A percentile compares a stretch with the other conserved stretches of the same genome.
Evolutionary conservation across 352 stramenopile genomes (phyloP).

Genomic region (Lagenidium giganteum): DNA sequence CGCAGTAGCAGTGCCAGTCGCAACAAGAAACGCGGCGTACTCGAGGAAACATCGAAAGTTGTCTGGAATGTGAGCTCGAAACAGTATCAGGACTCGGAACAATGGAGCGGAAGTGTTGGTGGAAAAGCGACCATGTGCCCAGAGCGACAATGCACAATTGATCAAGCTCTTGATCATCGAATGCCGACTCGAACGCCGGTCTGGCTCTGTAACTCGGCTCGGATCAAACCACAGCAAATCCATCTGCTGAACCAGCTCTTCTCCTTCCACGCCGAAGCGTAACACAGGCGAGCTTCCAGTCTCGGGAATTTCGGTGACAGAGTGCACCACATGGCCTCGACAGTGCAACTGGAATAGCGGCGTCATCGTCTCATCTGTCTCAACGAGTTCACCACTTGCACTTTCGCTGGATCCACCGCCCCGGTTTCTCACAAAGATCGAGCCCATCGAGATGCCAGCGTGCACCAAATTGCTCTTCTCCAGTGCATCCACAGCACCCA

Average conservation of each 20-base stretch:
- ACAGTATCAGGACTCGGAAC: slow-evolving; percentile 28
- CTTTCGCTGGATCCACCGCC: background rate
- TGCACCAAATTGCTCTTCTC: slow-evolving; percentile 38
- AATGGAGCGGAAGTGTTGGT: slow-evolving; percentile 22
- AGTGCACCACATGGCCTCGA: background rate
- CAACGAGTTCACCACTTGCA: too few species aligned
- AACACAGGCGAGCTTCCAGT: too few species aligned
- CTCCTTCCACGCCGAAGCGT: too few species aligned
- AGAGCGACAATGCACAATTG: background rate
- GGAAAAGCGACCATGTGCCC: slow-evolving; percentile 15
- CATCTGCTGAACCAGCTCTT: background rate
- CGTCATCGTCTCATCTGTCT: background rate
- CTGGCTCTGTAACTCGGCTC: too few species aligned
- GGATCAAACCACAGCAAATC: too few species aligned
- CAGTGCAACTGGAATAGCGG: slow-evolving; percentile 22
- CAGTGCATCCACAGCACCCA: slow-evolving; percentile 52
- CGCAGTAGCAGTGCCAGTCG: slow-evolving; percentile 29
- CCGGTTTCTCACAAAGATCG: slow-evolving; percentile 38
- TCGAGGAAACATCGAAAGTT: slow-evolving; percentile 58
- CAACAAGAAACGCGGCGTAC: slow-evolving; percentile 54
- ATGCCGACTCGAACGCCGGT: too few species aligned
- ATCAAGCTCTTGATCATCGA: background rate
- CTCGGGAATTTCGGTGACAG: background rate
- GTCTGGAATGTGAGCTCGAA: slow-evolving; percentile 23
- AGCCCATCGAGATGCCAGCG: slow-evolving; percentile 42